A percentile compares a stretch with the other conserved stretches of the same genome.
phyloP scores from a whole-genome alignment of 805 yeast genomes.

The Clavispora vitiphila region DNA sequence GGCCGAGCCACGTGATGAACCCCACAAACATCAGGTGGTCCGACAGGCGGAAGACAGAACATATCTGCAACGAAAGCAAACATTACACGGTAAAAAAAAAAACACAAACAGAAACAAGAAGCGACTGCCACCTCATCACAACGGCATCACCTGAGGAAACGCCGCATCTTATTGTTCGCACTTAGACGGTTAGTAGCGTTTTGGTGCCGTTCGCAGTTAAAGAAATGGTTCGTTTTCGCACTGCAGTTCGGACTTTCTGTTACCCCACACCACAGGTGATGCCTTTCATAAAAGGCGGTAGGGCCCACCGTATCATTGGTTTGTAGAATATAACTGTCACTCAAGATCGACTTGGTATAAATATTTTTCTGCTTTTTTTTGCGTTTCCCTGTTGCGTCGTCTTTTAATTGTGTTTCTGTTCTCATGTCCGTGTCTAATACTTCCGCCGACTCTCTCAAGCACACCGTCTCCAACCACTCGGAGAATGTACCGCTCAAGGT shows the following conservation, averaged over 20 bases:
- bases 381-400: neutral
- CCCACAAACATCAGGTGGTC: neutral
- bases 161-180: neutral
- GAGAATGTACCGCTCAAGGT: conserved; percentile 4
- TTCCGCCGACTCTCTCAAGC: neutral
- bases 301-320: neutral
- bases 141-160: neutral
- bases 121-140: neutral
- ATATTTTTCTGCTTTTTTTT: too few relatives aligned
- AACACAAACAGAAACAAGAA: too few relatives aligned
- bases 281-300: neutral
- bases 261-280: conserved; percentile 1
- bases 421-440: neutral
- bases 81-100: too few relatives aligned
- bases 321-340: neutral
- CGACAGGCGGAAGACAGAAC: too few relatives aligned
- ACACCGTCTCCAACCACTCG: neutral
- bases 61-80: too few relatives aligned
- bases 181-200: neutral
- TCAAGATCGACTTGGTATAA: neutral
- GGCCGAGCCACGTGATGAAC: neutral
- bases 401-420: neutral
- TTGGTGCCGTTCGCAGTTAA: neutral
- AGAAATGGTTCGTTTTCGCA: conserved; percentile 1
- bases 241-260: neutral